phyloP scores from a whole-genome alignment of 768 basidiomycete genomes.

The Chlorophyllum brunneum region DNA sequence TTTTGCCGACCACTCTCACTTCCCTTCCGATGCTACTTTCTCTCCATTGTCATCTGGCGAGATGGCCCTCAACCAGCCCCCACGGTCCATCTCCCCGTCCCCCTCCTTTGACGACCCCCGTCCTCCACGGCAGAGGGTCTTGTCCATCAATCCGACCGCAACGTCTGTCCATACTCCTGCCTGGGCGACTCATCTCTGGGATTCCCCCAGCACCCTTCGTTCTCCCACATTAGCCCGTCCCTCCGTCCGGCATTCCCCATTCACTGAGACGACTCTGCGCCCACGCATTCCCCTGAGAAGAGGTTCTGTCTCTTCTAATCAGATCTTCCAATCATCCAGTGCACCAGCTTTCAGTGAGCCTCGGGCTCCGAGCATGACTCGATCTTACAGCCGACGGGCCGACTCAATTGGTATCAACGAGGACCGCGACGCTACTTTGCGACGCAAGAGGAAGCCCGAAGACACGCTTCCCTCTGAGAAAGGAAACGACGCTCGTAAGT shows the following conservation, averaged over 20 bases:
- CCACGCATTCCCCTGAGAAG: slow-evolving; percentile 39
- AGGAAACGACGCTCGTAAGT: slow-evolving; percentile 45
- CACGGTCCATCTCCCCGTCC: slow-evolving; percentile 56
- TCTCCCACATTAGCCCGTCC: slow-evolving; percentile 41
- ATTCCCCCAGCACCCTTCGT: slow-evolving; percentile 36
- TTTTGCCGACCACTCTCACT: slow-evolving; percentile 42
- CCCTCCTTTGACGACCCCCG: slow-evolving; percentile 47
- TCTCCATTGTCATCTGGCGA: slow-evolving; percentile 45
- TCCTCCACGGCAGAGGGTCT: slow-evolving; percentile 38
- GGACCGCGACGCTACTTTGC: slow-evolving; percentile 73
- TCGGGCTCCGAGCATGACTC: slow-evolving; percentile 43
- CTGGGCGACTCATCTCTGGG: slow-evolving; percentile 71
- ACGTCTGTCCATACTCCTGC: slow-evolving; percentile 53
- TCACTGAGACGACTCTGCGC: slow-evolving; percentile 36
- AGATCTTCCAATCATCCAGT: slow-evolving; percentile 67
- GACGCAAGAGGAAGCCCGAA: slow-evolving; percentile 52
- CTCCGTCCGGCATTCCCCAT: slow-evolving; percentile 45
- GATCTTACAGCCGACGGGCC: slow-evolving; percentile 63
- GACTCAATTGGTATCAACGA: slow-evolving; percentile 48
- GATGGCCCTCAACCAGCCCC: slow-evolving; percentile 58
- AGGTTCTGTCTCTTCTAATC: slow-evolving; percentile 44
- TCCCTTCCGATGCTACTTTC: slow-evolving; percentile 47
- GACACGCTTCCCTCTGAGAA: slow-evolving; percentile 31
- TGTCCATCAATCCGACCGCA: slow-evolving; percentile 61
- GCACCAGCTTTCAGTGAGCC: slow-evolving; percentile 57